Conservation (phyloP, 441 rosid genomes). For the Aleurites moluccanus region DNA sequence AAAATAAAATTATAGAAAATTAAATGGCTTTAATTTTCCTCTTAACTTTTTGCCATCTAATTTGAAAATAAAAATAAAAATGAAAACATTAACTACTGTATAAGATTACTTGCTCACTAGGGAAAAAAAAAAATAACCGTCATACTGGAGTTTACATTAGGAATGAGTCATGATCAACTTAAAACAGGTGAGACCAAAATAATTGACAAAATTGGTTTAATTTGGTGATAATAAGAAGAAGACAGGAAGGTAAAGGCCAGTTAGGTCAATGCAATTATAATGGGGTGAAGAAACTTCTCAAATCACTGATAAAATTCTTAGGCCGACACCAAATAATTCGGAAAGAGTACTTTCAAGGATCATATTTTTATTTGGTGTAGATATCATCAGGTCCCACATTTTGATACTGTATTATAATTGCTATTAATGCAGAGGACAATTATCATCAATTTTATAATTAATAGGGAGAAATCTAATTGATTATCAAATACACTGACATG, state of each 20-base stretch:
- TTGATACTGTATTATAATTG: conserved; percentile 3
- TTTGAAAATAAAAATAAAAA: background rate
- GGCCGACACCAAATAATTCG: conserved; percentile 17
- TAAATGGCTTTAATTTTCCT: no score
- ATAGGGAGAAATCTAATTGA: background rate
- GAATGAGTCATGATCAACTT: conserved; percentile 28
- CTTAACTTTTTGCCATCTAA: background rate
- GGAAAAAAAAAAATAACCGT: no score
- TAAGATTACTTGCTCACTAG: background rate
- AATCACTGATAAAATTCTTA: background rate
- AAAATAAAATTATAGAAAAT: no score
- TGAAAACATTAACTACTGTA: background rate
- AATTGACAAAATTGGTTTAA: background rate
- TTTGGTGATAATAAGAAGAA: background rate
- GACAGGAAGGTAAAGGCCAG: background rate
- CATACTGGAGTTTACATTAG: background rate
- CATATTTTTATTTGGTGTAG: background rate
- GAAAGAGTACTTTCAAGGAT: background rate
- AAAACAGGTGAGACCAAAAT: conserved; percentile 17
- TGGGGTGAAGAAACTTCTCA: conserved; percentile 8
- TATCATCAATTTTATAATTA: conserved; percentile 11
- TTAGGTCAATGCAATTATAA: conserved; percentile 12
- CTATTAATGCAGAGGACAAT: conserved; percentile 20
- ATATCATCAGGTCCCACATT: conserved; percentile 9
- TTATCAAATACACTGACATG: background rate